These are phyloP conservation scores for Intubia oerlemansii DNA, from an alignment of 2,329 filamentous ascomycete genomes.

Conservation along the genomic window DNA sequence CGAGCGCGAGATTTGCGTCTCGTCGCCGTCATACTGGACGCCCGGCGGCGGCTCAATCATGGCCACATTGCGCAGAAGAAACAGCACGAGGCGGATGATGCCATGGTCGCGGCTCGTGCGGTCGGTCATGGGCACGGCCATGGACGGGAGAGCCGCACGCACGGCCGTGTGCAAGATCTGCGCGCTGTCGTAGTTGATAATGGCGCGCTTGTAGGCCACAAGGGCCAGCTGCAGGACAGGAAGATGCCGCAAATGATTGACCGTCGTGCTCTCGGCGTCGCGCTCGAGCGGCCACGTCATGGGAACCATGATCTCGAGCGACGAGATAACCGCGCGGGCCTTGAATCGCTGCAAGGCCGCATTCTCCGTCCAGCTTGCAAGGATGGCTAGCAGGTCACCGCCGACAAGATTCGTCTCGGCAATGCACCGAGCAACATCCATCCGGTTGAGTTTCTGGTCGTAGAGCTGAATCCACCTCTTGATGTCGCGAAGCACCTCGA, in stretches of 20 bases:
- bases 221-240: slow-evolving; percentile 79
- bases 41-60: slow-evolving; percentile 59
- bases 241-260: slow-evolving; percentile 82
- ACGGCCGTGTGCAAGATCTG: slow-evolving; percentile 64
- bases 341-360: slow-evolving; percentile 53
- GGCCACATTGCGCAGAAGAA: slow-evolving; percentile 73
- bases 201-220: slow-evolving; percentile 69
- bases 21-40: slow-evolving; percentile 64
- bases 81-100: slow-evolving; percentile 76
- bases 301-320: slow-evolving; percentile 76
- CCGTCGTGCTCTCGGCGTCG: slow-evolving; percentile 59
- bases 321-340: slow-evolving; percentile 61
- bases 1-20: slow-evolving; percentile 72
- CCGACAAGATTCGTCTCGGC: slow-evolving; percentile 82
- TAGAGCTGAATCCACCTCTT: slow-evolving; percentile 90
- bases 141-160: slow-evolving; percentile 62
- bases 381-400: slow-evolving; percentile 74
- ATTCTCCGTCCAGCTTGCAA: slow-evolving; percentile 60
- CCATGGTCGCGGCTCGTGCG: slow-evolving; percentile 65
- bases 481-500: slow-evolving; percentile 79
- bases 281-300: slow-evolving; percentile 85
- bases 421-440: slow-evolving; percentile 85
- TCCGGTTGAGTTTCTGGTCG: slow-evolving; percentile 79
- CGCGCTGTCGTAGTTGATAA: slow-evolving; percentile 64
- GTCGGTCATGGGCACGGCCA: slow-evolving; percentile 59